phyloP scores from a whole-genome alignment of 768 basidiomycete species.

The Vararia minispora region DNA sequence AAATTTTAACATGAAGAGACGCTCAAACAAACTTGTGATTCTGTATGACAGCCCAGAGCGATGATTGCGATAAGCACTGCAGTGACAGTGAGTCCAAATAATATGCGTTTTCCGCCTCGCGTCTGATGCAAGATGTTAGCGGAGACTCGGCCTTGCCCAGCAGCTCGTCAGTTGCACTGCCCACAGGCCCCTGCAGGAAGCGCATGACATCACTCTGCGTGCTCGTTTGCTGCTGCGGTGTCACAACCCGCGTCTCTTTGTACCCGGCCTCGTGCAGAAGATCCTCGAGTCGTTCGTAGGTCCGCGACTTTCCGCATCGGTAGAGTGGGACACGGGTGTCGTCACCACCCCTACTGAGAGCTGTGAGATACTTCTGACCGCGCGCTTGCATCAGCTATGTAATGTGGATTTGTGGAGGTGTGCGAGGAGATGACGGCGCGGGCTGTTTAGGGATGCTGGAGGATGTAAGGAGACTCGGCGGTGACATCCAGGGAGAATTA shows the following conservation, averaged over 20 bases:
- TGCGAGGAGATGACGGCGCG: background rate
- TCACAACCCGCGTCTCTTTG: slow-evolving; percentile 85
- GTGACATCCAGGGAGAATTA: slow-evolving; percentile 8
- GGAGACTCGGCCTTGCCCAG: too few species aligned
- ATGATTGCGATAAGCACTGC: too few species aligned
- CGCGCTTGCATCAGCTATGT: slow-evolving; percentile 4
- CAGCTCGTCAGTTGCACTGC: slow-evolving; percentile 17
- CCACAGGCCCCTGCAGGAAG: slow-evolving; percentile 55
- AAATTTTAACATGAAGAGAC: too few species aligned
- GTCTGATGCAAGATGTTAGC: too few species aligned
- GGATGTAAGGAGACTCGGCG: slow-evolving; percentile 10
- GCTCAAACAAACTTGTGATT: too few species aligned
- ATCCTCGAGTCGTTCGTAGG: slow-evolving; percentile 79
- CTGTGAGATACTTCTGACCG: slow-evolving; percentile 35
- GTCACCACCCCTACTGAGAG: slow-evolving; percentile 32
- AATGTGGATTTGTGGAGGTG: background rate
- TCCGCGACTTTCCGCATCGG: slow-evolving; percentile 66
- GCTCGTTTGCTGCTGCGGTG: slow-evolving; percentile 47
- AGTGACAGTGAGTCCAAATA: too few species aligned
- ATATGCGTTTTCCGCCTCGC: too few species aligned
- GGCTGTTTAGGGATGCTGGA: slow-evolving; percentile 6
- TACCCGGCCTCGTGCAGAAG: slow-evolving; percentile 81
- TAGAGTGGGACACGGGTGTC: slow-evolving; percentile 55
- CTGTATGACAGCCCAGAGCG: too few species aligned
- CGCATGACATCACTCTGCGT: slow-evolving; percentile 42